Evolutionary conservation across 2,329 filamentous ascomycete species (phyloP).

Genomic region (Leptosphaerulina australis): DNA sequence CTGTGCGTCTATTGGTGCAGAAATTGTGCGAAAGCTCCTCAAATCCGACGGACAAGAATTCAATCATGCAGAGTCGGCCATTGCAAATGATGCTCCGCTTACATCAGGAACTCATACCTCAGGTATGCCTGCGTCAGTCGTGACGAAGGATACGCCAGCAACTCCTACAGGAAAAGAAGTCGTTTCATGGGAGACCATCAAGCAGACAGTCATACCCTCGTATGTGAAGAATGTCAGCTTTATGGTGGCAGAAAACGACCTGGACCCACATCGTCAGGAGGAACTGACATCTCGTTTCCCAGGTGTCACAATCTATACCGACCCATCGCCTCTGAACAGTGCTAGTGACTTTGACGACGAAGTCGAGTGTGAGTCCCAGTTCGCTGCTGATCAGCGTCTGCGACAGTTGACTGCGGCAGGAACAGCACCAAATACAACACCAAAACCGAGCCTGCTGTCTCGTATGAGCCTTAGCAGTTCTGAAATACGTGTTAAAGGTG

Average conservation of each 20-base stretch:
- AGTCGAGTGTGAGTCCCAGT: not conserved
- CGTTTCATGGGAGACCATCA: not conserved
- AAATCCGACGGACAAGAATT: not conserved
- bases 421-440: not conserved
- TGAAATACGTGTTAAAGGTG: not conserved
- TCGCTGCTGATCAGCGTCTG: not conserved
- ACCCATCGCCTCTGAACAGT: too few relatives aligned
- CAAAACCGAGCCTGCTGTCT: not conserved
- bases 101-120: not conserved
- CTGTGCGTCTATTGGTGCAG: not conserved
- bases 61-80: not conserved
- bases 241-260: not conserved
- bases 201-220: not conserved
- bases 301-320: not conserved
- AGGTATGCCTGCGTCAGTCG: not conserved
- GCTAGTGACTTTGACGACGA: not conserved
- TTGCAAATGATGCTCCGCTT: not conserved
- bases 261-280: not conserved
- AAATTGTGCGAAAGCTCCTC: not conserved
- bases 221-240: slow-evolving; percentile 5
- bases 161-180: not conserved
- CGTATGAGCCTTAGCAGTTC: not conserved
- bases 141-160: not conserved
- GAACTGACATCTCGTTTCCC: not conserved
- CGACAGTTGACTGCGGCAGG: not conserved